Conservation (phyloP, 140 eudicot genomes). For the Senecio squalidus region DNA sequence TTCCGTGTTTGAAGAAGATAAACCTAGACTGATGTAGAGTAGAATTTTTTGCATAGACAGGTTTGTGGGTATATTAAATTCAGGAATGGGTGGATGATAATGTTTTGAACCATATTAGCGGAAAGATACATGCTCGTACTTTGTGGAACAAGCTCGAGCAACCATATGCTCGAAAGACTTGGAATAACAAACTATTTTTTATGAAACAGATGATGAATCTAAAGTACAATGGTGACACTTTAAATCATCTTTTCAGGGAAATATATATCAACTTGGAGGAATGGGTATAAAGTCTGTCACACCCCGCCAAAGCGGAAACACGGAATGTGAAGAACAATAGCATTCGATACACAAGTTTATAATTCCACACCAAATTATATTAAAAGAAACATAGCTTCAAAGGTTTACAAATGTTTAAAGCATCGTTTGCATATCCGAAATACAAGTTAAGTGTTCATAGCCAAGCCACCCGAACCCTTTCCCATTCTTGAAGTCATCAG, state of each 20-base stretch:
- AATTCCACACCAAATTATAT: too few species aligned
- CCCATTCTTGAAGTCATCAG: too few species aligned
- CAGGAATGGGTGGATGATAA: background rate
- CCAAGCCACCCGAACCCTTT: too few species aligned
- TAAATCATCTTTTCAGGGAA: background rate
- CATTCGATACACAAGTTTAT: too few species aligned
- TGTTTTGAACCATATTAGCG: background rate
- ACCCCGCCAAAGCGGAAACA: too few species aligned
- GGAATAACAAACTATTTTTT: background rate
- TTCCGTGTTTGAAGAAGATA: background rate
- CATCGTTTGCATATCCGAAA: too few species aligned
- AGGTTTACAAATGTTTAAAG: too few species aligned
- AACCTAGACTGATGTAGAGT: background rate
- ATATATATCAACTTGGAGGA: too few species aligned
- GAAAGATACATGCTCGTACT: background rate
- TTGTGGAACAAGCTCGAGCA: background rate
- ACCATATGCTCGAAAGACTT: background rate
- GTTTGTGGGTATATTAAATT: background rate
- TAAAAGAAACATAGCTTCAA: too few species aligned
- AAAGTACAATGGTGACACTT: background rate
- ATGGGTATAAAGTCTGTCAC: background rate
- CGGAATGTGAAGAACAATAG: too few species aligned
- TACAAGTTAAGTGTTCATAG: too few species aligned
- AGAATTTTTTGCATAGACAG: background rate
- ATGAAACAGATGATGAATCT: background rate